Conservation (phyloP, 2,329 filamentous ascomycete genomes). For the Lanzia echinophila region DNA sequence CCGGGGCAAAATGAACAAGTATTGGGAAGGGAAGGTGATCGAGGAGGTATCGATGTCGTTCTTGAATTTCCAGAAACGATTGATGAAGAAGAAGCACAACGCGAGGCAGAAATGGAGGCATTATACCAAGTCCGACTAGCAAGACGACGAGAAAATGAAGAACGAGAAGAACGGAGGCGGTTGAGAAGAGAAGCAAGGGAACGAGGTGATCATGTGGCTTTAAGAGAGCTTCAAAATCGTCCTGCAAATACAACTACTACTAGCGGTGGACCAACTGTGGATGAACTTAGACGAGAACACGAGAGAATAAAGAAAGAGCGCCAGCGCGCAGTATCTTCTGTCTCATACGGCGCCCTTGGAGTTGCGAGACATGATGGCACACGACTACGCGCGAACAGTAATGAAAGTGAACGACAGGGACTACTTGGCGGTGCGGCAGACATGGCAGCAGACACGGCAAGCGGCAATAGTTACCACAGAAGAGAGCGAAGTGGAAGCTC, state of each 20-base stretch:
- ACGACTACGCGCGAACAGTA: constrained; percentile 64
- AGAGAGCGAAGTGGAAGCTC: constrained; percentile 48
- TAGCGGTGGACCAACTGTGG: constrained; percentile 43
- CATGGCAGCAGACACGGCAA: constrained; percentile 33
- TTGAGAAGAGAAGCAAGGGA: constrained; percentile 65
- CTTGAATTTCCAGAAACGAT: constrained; percentile 75
- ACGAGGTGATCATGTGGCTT: constrained; percentile 59
- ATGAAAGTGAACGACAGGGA: constrained; percentile 62
- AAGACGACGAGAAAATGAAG: constrained; percentile 66
- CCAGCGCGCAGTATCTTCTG: constrained; percentile 63
- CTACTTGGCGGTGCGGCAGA: constrained; percentile 63
- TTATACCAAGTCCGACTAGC: constrained; percentile 83
- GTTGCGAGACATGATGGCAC: constrained; percentile 73
- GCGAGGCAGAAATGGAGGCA: constrained; percentile 88
- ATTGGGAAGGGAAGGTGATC: constrained; percentile 81
- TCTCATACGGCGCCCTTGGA: constrained; percentile 70
- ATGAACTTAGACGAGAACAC: constrained; percentile 51
- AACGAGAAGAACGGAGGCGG: constrained; percentile 69
- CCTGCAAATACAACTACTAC: constrained; percentile 38
- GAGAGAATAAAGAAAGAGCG: constrained; percentile 51
- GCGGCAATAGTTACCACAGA: constrained; percentile 35
- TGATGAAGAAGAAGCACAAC: constrained; percentile 68
- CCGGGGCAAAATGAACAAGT: constrained; percentile 73
- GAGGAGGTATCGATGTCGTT: constrained; percentile 85
- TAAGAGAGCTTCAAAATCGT: constrained; percentile 56